These are phyloP conservation scores for Mallotus repandus DNA, from an alignment of 441 rosid species.

Conservation along the genomic window DNA sequence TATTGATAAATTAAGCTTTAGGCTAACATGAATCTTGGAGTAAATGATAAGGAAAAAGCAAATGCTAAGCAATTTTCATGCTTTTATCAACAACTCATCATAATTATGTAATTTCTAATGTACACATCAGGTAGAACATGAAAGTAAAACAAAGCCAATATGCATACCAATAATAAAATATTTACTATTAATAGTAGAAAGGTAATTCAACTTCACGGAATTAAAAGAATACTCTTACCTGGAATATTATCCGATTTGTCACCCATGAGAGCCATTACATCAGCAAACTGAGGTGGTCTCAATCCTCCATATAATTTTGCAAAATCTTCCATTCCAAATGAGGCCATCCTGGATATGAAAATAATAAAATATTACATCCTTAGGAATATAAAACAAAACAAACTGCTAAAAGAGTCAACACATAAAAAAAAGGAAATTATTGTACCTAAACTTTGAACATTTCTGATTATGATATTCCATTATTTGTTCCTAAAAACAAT, in stretches of 20 bases:
- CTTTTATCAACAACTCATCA: not conserved
- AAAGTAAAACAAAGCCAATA: not conserved
- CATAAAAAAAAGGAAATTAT: not conserved
- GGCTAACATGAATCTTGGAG: not conserved
- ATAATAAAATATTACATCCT: slow-evolving; percentile 13
- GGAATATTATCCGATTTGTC: slow-evolving; percentile 91
- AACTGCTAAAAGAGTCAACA: not conserved
- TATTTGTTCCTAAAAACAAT: too few relatives aligned
- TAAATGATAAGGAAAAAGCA: not conserved
- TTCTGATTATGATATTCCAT: not conserved
- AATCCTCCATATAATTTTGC: slow-evolving; percentile 70
- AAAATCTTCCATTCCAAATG: slow-evolving; percentile 94
- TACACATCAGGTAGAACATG: not conserved
- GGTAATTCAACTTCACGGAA: not conserved
- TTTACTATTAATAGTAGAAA: not conserved
- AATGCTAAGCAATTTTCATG: not conserved
- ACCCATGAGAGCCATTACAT: slow-evolving; percentile 80
- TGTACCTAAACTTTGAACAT: not conserved
- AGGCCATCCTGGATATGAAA: slow-evolving; percentile 72
- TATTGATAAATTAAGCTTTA: slow-evolving; percentile 4
- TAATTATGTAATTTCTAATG: not conserved
- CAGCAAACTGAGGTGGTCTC: slow-evolving; percentile 90
- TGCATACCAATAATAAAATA: not conserved
- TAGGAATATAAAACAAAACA: slow-evolving; percentile 1
- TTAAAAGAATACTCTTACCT: slow-evolving; percentile 38